Evolutionary conservation across 805 yeast species (phyloP).

Genomic region (Suhomyces canberraensis): DNA sequence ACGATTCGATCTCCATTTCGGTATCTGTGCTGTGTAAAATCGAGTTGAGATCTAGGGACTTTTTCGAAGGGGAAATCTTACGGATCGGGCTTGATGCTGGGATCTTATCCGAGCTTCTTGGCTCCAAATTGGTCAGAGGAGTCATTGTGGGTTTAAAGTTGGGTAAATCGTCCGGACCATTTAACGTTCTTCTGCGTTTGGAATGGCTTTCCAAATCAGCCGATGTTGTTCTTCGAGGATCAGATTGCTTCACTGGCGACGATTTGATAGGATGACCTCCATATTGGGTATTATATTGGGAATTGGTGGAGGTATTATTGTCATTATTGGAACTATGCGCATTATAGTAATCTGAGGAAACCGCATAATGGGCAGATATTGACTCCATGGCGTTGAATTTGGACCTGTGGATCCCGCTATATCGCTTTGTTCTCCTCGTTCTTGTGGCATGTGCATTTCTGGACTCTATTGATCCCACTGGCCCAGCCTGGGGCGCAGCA

Average conservation of each 20-base stretch:
- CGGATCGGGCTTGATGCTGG: slow-evolving; percentile 16
- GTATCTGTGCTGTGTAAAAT: slow-evolving; percentile 19
- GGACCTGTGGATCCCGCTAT: slow-evolving; percentile 31
- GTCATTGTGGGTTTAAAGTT: slow-evolving; percentile 1
- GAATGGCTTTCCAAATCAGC: slow-evolving; percentile 8
- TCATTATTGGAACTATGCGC: not conserved
- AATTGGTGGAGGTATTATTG: not conserved
- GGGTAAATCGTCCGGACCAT: slow-evolving; percentile 38
- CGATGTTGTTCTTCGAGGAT: not conserved
- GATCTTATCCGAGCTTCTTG: not conserved
- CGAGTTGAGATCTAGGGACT: slow-evolving; percentile 34
- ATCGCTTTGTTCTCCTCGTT: slow-evolving; percentile 23
- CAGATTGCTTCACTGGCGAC: slow-evolving; percentile 1
- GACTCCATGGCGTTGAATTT: slow-evolving; percentile 30
- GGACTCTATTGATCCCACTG: not conserved
- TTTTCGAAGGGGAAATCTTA: slow-evolving; percentile 41
- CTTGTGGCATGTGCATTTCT: not conserved
- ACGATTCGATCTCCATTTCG: slow-evolving; percentile 1
- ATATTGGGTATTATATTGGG: not conserved
- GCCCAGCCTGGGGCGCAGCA: slow-evolving; percentile 3
- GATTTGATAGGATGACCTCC: too few species aligned
- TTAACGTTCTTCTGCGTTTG: slow-evolving; percentile 39
- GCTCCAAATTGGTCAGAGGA: not conserved
- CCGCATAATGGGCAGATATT: slow-evolving; percentile 24
- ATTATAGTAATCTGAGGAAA: slow-evolving; percentile 8